Evolutionary conservation across 2,329 filamentous ascomycete genomes (phyloP).

Genomic region (Fusarium papillatum): DNA sequence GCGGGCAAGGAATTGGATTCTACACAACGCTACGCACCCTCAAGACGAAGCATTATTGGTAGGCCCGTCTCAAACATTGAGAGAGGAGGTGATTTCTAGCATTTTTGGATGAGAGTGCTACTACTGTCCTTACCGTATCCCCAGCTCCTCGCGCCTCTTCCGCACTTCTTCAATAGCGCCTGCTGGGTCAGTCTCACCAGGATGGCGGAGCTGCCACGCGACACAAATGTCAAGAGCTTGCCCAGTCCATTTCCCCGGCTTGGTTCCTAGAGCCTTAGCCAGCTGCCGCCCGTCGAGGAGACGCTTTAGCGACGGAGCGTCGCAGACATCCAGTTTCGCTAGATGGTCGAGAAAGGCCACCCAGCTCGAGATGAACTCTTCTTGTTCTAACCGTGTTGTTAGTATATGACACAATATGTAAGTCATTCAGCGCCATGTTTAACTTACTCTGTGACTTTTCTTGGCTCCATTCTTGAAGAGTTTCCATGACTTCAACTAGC

Average conservation of each 20-base stretch:
- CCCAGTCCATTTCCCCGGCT: constrained; percentile 88
- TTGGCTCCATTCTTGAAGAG: constrained; percentile 49
- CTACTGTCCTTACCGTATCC: constrained; percentile 45
- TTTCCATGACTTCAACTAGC: constrained; percentile 70
- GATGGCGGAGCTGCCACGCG: constrained; percentile 91
- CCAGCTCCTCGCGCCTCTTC: constrained; percentile 64
- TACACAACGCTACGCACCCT: not conserved
- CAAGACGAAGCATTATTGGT: not conserved
- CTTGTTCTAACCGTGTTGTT: constrained; percentile 52
- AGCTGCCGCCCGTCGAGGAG: constrained; percentile 84
- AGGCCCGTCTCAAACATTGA: not conserved
- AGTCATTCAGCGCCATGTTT: constrained; percentile 35
- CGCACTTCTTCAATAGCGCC: constrained; percentile 73
- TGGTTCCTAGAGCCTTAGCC: constrained; percentile 74
- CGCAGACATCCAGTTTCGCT: constrained; percentile 66
- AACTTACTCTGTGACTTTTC: constrained; percentile 54
- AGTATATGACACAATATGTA: not conserved
- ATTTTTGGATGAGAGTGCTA: not conserved
- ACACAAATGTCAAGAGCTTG: constrained; percentile 84
- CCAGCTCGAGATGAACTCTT: constrained; percentile 64
- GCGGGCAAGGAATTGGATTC: not conserved
- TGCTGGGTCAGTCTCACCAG: constrained; percentile 69
- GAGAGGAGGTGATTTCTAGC: not conserved
- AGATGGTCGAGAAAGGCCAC: constrained; percentile 69
- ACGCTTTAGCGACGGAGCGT: constrained; percentile 70